Base-by-base conservation (phyloP, 495 filamentous ascomycete species). In the Xylaria intraflava region DNA sequence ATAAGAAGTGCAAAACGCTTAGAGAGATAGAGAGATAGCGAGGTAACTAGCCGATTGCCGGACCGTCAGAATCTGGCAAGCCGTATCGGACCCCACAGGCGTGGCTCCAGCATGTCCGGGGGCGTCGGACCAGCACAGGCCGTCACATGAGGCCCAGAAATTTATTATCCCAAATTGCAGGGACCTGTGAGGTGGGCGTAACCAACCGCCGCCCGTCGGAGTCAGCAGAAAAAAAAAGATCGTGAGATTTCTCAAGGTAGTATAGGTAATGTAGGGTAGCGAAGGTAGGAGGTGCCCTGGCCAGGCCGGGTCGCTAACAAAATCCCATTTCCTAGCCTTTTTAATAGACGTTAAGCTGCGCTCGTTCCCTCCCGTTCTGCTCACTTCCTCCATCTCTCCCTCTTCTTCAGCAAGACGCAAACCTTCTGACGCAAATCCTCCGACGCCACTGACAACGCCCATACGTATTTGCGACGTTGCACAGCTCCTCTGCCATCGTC, bases 231-330 rank as follows among this genome's bases (percentile, higher is more conserved):
- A 40, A 52, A 56, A 47, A 54, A 60, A 58, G 58, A 66, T 66
- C 64, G 64, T 66, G 64, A 66, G 64, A 62, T 66, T 66, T 35
- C 61, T 49, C 40, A 51, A 45, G 52, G 57, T 55, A 55, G 57
- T 60, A 55, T 2, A 33, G 26, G 26, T 31, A 46, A 8, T 30
- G 23, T 46, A 12, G 39, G 23, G 46, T 39, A 7, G 27, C 31
- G 31, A 6, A 41, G 48, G 26, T 42, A 24, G 39, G 10, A 30
- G 19, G 46, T 49, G 45, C 45, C 45, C 45, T 35, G 45, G 10
- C 45, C 29, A 29, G 27, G 4, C 9, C n/a, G 19, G 16, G 26
- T 17, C 45, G 19, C 45, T 47, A 47, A 47, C 29, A 20, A 29
- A 29, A 29, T 9, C 4, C 4, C 4, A 47, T 35, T 31, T 47